Evolutionary conservation across 1,284 basidiomycete genomes (phyloP), one percentile per base, ranked within the genome.

Genomic region (Dichomitus squalens): DNA sequence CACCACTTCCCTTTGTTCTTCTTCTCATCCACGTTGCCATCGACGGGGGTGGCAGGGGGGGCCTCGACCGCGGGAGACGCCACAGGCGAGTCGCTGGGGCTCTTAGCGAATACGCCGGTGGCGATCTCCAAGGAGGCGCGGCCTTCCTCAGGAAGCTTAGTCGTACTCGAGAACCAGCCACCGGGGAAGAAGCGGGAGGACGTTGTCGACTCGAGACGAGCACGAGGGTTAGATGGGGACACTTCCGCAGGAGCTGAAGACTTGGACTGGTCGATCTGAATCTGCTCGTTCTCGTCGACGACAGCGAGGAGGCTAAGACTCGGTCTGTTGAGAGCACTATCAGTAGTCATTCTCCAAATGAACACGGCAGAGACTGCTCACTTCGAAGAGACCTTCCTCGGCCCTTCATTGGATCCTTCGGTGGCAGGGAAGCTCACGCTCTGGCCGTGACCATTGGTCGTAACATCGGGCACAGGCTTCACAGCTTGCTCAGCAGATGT

Each of bases 131-230:
- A 63, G 9, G 82, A 84, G 4, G 81, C 68, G 40, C 79, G 70
- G 47, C 75, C 76, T 61, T 78, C 74, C 18, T 78, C 73, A 1
- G 65, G 60, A 1, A 64, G 54, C 61, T 72, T 73, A 44, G 67
- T 66, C 16, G 67, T 66, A 34, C 70, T 72, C 1, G 79, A 79
- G 70, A 81, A 82, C 82, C 82, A 84, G 4, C 78, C 80, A 33
- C 83, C 83, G 14, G 81, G 81, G 76, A 83, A 81, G 70, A 81
- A 79, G 48, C 78, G 74, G 12, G 81, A 82, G 18, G 83, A 84
- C 7, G 81, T 72, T 0, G 80, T 78, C 2, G 82, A 84, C 64
- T 81, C 80, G 4, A 76, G 70, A 43, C 82, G 71, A 18, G 73
- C 72, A 39, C 82, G 81, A 21, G 55, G 38, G 14, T 58, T 58